phyloP scores from a whole-genome alignment of 441 rosid species.

The Adansonia grandidieri region DNA sequence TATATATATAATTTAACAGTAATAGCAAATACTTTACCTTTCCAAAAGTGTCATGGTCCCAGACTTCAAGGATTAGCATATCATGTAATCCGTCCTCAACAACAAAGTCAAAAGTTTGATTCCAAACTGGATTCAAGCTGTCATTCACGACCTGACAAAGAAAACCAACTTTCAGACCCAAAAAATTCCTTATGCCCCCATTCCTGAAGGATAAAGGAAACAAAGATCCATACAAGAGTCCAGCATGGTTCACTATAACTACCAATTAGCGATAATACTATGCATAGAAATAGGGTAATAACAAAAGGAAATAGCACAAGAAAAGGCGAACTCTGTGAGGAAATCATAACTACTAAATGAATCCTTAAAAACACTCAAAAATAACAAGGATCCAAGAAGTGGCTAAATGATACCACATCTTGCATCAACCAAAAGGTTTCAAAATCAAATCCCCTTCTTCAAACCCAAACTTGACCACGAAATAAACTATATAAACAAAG shows the following conservation, averaged over 20 bases:
- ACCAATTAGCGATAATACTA: conserved; percentile 12
- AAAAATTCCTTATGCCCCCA: neutral
- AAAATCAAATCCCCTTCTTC: neutral
- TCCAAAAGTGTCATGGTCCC: conserved; percentile 98
- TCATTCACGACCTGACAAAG: conserved; percentile 80
- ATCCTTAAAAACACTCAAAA: conserved; percentile 1
- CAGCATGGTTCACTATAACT: conserved; percentile 14
- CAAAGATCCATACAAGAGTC: conserved; percentile 8
- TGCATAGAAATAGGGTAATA: neutral
- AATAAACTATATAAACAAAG: neutral
- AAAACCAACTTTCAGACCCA: conserved; percentile 19
- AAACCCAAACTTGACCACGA: conserved; percentile 1
- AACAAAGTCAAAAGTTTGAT: conserved; percentile 95
- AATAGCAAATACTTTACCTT: conserved; percentile 55
- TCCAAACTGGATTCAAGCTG: conserved; percentile 92
- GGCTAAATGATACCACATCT: neutral
- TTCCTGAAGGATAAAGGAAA: neutral
- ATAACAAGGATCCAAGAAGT: neutral
- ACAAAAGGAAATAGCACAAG: neutral
- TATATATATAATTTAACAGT: neutral
- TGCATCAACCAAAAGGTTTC: neutral
- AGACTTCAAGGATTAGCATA: conserved; percentile 86
- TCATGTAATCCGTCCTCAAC: conserved; percentile 98
- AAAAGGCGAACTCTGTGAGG: neutral
- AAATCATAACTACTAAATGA: conserved; percentile 15